Conservation (phyloP, 495 filamentous ascomycete species). For the Hyaloscypha hepaticicola region DNA sequence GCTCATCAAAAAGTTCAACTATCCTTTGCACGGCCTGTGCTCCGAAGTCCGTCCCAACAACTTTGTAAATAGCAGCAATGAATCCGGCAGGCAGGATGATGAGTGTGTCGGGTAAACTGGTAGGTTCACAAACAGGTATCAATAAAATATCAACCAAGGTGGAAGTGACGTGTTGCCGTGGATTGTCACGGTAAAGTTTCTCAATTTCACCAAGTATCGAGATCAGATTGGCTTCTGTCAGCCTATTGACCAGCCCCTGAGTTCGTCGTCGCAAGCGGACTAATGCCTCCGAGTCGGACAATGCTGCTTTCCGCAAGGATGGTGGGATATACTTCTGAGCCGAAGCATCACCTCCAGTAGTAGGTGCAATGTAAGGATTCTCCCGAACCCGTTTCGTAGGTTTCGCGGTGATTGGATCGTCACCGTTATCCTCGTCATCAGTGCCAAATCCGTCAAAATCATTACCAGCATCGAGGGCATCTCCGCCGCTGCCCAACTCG, state of each 20-base stretch:
- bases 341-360: conserved; percentile 32
- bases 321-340: conserved; percentile 79
- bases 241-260: conserved; percentile 86
- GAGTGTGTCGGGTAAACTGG: conserved; percentile 78
- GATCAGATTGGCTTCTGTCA: conserved; percentile 85
- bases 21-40: conserved; percentile 77
- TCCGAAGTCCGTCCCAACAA: conserved; percentile 83
- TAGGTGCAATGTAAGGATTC: conserved; percentile 53
- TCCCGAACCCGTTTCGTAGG: conserved; percentile 39
- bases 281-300: conserved; percentile 65
- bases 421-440: conserved; percentile 13
- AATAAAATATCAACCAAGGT: conserved; percentile 73
- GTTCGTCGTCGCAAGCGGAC: conserved; percentile 71
- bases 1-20: conserved; percentile 64
- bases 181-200: conserved; percentile 74
- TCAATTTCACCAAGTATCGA: conserved; percentile 79
- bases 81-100: conserved; percentile 90
- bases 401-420: conserved; percentile 9
- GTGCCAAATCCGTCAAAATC: conserved; percentile 35
- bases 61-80: conserved; percentile 81
- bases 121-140: conserved; percentile 70
- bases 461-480: conserved; percentile 34
- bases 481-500: conserved; percentile 33
- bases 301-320: conserved; percentile 64
- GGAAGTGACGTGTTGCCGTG: conserved; percentile 80